Conservation (phyloP, 108 stramenopile genomes). For the Nannochloropsis salina region DNA sequence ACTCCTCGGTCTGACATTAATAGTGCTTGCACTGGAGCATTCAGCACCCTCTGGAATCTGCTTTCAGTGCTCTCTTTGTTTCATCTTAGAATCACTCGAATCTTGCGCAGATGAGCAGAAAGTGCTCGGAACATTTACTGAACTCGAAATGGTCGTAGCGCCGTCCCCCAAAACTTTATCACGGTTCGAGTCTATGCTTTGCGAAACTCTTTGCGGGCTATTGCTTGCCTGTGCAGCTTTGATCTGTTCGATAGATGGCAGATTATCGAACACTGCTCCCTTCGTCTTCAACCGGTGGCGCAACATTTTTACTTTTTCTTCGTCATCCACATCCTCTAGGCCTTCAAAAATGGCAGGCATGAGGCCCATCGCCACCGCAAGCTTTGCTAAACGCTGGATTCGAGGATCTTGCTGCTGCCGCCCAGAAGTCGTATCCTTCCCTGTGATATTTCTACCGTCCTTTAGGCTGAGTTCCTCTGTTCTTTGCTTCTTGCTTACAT, state of each 20-base stretch:
- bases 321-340: not conserved
- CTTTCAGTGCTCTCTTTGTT: too few species aligned
- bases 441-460: not conserved
- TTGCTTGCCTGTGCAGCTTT: conserved; percentile 2
- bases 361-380: not conserved
- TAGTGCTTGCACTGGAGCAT: too few species aligned
- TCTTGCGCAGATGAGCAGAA: too few species aligned
- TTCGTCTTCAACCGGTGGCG: not conserved
- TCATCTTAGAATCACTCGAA: too few species aligned
- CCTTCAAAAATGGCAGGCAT: conserved; percentile 1
- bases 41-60: too few species aligned
- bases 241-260: not conserved
- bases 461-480: not conserved
- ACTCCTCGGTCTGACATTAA: too few species aligned
- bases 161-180: too few species aligned
- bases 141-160: too few species aligned
- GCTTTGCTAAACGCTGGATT: not conserved
- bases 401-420: not conserved
- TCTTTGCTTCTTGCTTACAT: not conserved
- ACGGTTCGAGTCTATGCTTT: too few species aligned
- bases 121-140: too few species aligned
- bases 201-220: not conserved
- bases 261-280: not conserved
- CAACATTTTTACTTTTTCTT: not conserved
- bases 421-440: not conserved